phyloP scores from a whole-genome alignment of 805 yeast genomes.

The Candida parachauliodes region DNA sequence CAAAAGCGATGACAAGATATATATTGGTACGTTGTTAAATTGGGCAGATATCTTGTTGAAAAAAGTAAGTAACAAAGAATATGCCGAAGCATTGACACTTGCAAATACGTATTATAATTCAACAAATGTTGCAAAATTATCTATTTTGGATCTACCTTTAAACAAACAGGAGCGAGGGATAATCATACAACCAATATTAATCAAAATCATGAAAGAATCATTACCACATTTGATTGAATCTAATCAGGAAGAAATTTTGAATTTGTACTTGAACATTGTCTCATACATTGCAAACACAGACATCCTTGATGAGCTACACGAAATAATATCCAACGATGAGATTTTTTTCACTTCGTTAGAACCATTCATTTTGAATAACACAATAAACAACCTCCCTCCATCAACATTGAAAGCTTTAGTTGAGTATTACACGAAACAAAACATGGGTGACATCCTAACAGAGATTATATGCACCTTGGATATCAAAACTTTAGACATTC shows the following conservation, averaged over 20 bases:
- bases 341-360: conserved; percentile 54
- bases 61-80: conserved; percentile 46
- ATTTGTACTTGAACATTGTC: conserved; percentile 14
- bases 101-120: conserved; percentile 50
- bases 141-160: conserved; percentile 53
- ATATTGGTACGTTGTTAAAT: conserved; percentile 55
- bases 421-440: conserved; percentile 37
- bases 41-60: conserved; percentile 67
- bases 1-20: conserved; percentile 30
- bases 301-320: conserved; percentile 29
- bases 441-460: conserved; percentile 51
- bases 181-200: conserved; percentile 50
- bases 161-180: conserved; percentile 40
- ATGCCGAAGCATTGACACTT: conserved; percentile 52
- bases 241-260: conserved; percentile 12
- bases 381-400: conserved; percentile 57
- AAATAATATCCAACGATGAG: conserved; percentile 23
- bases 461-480: conserved; percentile 69
- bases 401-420: conserved; percentile 60
- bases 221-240: conserved; percentile 35
- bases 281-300: conserved; percentile 7
- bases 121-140: conserved; percentile 44
- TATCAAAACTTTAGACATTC: conserved; percentile 68
- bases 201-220: conserved; percentile 54
- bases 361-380: conserved; percentile 44